Percentiles rank a stretch among this genome's conserved stretches.
phyloP scores from a whole-genome alignment of 805 yeast genomes.

The Candida tallmaniae region DNA sequence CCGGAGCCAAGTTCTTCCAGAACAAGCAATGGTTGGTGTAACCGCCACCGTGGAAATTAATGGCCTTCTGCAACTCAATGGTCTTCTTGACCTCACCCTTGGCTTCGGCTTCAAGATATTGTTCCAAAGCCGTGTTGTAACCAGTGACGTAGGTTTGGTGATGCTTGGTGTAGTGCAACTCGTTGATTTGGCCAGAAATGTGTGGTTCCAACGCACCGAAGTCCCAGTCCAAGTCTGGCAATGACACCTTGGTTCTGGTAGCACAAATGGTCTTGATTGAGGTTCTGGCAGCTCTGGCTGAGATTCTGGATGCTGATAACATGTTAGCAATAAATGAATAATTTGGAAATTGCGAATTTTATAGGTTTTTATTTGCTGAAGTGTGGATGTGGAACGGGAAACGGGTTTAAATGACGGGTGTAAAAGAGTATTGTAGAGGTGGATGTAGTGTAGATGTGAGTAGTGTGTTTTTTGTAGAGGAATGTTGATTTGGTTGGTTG shows the following conservation, averaged over 20 bases:
- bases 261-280: conserved; percentile 6
- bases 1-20: conserved; percentile 48
- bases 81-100: conserved; percentile 28
- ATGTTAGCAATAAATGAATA: not conserved
- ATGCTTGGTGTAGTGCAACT: conserved; percentile 46
- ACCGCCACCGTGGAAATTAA: conserved; percentile 50
- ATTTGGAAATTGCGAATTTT: not conserved
- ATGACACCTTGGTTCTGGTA: conserved; percentile 25
- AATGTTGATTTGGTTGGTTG: too few relatives aligned
- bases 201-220: conserved; percentile 46
- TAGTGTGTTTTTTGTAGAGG: too few relatives aligned
- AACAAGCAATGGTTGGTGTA: conserved; percentile 47
- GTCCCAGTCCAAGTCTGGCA: conserved; percentile 45
- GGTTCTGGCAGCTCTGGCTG: not conserved
- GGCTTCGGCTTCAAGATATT: conserved; percentile 17
- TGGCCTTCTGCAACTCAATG: conserved; percentile 40
- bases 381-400: too few relatives aligned
- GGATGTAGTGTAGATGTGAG: too few relatives aligned
- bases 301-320: not conserved
- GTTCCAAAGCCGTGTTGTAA: conserved; percentile 42
- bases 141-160: conserved; percentile 49
- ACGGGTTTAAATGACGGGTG: too few relatives aligned
- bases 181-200: conserved; percentile 43
- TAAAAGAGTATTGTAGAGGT: too few relatives aligned
- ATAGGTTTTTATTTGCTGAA: not conserved